phyloP scores from a whole-genome alignment of 768 basidiomycete species.

The Megacollybia marginata region DNA sequence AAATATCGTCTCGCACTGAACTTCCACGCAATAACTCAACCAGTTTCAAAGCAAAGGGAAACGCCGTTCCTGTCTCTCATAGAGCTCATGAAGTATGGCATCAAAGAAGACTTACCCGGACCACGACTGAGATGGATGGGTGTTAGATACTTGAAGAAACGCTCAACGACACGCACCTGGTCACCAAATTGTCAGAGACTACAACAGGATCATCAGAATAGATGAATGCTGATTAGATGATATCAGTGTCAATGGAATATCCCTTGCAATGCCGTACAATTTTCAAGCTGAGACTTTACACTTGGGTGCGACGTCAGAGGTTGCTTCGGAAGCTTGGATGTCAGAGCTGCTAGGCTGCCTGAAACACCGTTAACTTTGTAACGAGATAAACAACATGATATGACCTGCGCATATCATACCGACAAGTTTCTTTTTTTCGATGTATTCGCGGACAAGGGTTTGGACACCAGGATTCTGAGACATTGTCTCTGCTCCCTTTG shows the following conservation, averaged over 20 bases:
- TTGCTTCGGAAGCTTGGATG: slow-evolving; percentile 52
- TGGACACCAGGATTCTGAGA: slow-evolving; percentile 54
- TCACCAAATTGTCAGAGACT: slow-evolving; percentile 63
- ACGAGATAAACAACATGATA: too few species aligned
- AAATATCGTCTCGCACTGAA: slow-evolving; percentile 53
- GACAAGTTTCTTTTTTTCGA: slow-evolving; percentile 48
- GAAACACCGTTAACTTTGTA: background rate
- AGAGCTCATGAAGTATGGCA: background rate
- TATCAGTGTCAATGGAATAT: background rate
- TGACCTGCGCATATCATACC: slow-evolving; percentile 84
- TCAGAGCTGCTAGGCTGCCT: slow-evolving; percentile 69
- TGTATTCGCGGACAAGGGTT: slow-evolving; percentile 49
- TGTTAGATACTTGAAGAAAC: background rate
- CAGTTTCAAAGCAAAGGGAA: slow-evolving; percentile 72
- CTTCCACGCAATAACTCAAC: slow-evolving; percentile 64
- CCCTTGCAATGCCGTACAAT: slow-evolving; percentile 28
- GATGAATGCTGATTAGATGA: slow-evolving; percentile 40
- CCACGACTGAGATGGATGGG: slow-evolving; percentile 45
- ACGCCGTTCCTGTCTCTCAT: slow-evolving; percentile 49
- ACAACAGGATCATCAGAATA: slow-evolving; percentile 73
- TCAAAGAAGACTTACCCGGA: slow-evolving; percentile 39
- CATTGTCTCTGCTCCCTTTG: slow-evolving; percentile 71
- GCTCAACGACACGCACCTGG: slow-evolving; percentile 43
- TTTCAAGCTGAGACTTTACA: slow-evolving; percentile 51
- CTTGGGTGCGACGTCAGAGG: slow-evolving; percentile 75